Conservation (phyloP, 2,329 filamentous ascomycete genomes). For the Cadophora luteo-olivacea region DNA sequence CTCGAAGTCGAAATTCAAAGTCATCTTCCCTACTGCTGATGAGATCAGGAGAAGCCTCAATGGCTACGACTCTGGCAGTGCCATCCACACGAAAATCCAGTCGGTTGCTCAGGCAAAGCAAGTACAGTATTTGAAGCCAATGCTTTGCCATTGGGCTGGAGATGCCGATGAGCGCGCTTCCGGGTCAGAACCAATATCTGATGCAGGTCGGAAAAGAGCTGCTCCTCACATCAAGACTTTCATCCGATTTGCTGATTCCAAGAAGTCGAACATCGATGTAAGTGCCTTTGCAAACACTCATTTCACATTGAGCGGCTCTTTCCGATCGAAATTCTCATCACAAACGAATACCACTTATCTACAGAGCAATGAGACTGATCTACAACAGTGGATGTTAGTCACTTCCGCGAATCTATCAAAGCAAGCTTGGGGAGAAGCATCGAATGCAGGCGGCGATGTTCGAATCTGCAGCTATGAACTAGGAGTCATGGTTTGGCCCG, state of each 20-base stretch:
- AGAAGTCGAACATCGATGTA: constrained; percentile 24
- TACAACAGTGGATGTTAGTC: constrained; percentile 72
- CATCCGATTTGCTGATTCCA: constrained; percentile 62
- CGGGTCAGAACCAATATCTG: constrained; percentile 39
- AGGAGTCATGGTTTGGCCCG: constrained; percentile 84
- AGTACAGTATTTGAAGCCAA: constrained; percentile 71
- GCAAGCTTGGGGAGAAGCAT: constrained; percentile 82
- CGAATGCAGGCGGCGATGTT: constrained; percentile 62
- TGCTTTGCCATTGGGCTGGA: constrained; percentile 79
- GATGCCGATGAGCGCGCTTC: constrained; percentile 48
- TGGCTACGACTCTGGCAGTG: constrained; percentile 78
- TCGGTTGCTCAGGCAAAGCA: constrained; percentile 76
- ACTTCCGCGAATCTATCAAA: constrained; percentile 93
- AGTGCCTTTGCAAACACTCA: background rate
- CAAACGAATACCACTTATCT: too few species aligned
- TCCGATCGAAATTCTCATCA: too few species aligned
- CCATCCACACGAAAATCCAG: constrained; percentile 82
- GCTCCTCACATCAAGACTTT: constrained; percentile 93
- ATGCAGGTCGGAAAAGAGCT: constrained; percentile 70
- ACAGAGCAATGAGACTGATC: background rate
- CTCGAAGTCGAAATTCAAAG: constrained; percentile 61
- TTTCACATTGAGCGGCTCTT: too few species aligned
- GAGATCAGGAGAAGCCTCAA: constrained; percentile 80
- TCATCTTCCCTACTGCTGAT: constrained; percentile 82
- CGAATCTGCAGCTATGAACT: constrained; percentile 83